Percentiles rank a stretch among this genome's conserved stretches.
These are phyloP conservation scores for Brettanomyces nanus DNA, from an alignment of 805 yeast species.

Conservation along the genomic window DNA sequence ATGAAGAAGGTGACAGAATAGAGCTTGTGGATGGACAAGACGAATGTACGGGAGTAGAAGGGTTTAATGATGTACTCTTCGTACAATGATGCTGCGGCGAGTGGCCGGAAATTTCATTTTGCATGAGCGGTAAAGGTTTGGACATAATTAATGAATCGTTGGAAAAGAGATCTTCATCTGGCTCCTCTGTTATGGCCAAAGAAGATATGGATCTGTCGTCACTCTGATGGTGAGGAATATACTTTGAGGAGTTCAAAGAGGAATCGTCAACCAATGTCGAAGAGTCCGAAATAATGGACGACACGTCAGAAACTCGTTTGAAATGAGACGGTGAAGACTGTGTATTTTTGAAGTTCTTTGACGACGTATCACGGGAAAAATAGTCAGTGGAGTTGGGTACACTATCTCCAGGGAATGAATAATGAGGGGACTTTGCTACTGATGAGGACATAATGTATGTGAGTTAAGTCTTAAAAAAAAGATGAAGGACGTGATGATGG, in stretches of 20 bases:
- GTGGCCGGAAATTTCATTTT: neutral
- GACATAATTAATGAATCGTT: neutral
- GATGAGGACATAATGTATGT: constrained; percentile 1
- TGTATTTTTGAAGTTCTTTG: neutral
- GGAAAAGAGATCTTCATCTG: neutral
- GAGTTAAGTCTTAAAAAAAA: too few relatives aligned
- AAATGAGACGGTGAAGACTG: neutral
- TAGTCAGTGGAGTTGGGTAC: neutral
- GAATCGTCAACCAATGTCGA: constrained; percentile 3
- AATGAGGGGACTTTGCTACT: constrained; percentile 3
- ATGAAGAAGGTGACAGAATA: neutral
- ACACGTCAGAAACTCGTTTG: constrained; percentile 1
- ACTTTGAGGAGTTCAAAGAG: neutral
- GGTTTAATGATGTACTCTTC: too few relatives aligned
- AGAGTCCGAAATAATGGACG: constrained; percentile 4
- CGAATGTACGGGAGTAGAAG: too few relatives aligned
- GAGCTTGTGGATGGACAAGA: too few relatives aligned
- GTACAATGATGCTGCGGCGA: too few relatives aligned
- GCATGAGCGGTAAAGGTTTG: neutral
- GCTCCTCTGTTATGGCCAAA: neutral
- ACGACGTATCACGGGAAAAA: neutral
- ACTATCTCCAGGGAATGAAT: neutral
- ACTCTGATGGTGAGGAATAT: neutral
- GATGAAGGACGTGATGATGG: too few relatives aligned
- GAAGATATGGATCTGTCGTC: constrained; percentile 1